Evolutionary conservation across 2,329 filamentous ascomycete species (phyloP).

Genomic region (Sporothrix globosa): DNA sequence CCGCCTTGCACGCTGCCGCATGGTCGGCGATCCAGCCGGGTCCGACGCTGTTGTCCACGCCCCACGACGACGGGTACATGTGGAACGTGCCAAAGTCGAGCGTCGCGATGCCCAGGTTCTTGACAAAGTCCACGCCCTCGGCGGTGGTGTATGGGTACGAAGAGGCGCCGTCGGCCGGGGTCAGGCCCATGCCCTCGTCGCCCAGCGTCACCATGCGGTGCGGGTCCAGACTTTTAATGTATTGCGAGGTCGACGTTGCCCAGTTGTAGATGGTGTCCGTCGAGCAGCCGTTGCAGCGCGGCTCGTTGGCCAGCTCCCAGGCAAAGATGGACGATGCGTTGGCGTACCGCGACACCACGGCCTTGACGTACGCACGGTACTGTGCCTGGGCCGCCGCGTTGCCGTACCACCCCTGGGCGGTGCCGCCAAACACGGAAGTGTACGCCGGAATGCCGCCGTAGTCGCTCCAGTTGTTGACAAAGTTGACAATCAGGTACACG

Average conservation of each 20-base stretch:
- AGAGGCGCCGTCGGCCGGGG: slow-evolving; percentile 32
- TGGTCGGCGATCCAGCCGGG: slow-evolving; percentile 46
- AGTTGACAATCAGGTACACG: slow-evolving; percentile 66
- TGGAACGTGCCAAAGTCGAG: slow-evolving; percentile 56
- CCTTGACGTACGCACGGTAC: slow-evolving; percentile 54
- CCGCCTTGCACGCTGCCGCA: slow-evolving; percentile 46
- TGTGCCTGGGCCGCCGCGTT: slow-evolving; percentile 52
- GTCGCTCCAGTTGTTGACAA: slow-evolving; percentile 72
- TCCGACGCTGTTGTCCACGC: slow-evolving; percentile 44
- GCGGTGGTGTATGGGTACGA: slow-evolving; percentile 46
- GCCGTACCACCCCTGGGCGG: slow-evolving; percentile 58
- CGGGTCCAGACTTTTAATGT: slow-evolving; percentile 64
- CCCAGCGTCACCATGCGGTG: slow-evolving; percentile 65
- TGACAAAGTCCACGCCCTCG: slow-evolving; percentile 56
- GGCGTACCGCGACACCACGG: slow-evolving; percentile 52
- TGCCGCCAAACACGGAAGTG: slow-evolving; percentile 57
- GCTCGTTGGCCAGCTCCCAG: slow-evolving; percentile 59
- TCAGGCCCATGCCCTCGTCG: slow-evolving; percentile 52
- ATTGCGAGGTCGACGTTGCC: slow-evolving; percentile 59
- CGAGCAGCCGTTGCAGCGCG: slow-evolving; percentile 63
- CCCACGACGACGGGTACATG: slow-evolving; percentile 44
- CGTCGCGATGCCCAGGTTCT: slow-evolving; percentile 54
- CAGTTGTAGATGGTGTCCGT: slow-evolving; percentile 62
- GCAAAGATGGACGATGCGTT: slow-evolving; percentile 53
- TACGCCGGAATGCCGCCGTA: slow-evolving; percentile 66